Percentiles rank a stretch among this genome's conserved stretches.
Conservation (phyloP, 192 early-diverging fungal species). For the Thamnidium elegans region DNA sequence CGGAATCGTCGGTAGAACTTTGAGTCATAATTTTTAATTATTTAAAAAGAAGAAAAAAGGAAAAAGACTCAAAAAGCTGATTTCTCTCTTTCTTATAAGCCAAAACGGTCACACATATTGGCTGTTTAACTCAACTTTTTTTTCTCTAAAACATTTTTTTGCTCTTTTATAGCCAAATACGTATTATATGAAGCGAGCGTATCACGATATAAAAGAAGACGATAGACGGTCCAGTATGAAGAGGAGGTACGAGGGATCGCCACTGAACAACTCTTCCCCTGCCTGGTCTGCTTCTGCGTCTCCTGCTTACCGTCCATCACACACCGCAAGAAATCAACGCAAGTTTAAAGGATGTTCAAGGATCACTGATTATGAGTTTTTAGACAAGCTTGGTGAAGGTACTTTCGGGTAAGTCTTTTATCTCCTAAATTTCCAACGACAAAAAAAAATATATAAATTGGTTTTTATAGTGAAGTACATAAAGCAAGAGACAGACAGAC, state of each 20-base stretch:
- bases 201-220: slow-evolving; percentile 10
- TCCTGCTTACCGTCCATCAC: slow-evolving; percentile 12
- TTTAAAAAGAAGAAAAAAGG: too few relatives aligned
- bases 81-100: too few relatives aligned
- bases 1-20: not conserved
- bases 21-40: too few relatives aligned
- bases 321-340: not conserved
- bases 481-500: slow-evolving; percentile 74
- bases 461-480: slow-evolving; percentile 73
- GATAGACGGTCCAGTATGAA: not conserved
- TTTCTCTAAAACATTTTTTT: too few relatives aligned
- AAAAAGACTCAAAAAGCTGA: too few relatives aligned
- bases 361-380: slow-evolving; percentile 78
- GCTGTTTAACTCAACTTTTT: too few relatives aligned
- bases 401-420: slow-evolving; percentile 80
- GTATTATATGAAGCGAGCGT: not conserved
- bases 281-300: slow-evolving; percentile 8
- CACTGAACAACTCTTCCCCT: slow-evolving; percentile 4
- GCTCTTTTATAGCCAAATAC: too few relatives aligned
- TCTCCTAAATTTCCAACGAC: not conserved
- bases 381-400: slow-evolving; percentile 90
- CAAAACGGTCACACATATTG: too few relatives aligned
- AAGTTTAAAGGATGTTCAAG: slow-evolving; percentile 65
- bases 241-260: not conserved
- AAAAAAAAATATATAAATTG: slow-evolving; percentile 9